These are phyloP conservation scores for Alternaria atra DNA, from an alignment of 2,329 filamentous ascomycete species.

Conservation along the genomic window DNA sequence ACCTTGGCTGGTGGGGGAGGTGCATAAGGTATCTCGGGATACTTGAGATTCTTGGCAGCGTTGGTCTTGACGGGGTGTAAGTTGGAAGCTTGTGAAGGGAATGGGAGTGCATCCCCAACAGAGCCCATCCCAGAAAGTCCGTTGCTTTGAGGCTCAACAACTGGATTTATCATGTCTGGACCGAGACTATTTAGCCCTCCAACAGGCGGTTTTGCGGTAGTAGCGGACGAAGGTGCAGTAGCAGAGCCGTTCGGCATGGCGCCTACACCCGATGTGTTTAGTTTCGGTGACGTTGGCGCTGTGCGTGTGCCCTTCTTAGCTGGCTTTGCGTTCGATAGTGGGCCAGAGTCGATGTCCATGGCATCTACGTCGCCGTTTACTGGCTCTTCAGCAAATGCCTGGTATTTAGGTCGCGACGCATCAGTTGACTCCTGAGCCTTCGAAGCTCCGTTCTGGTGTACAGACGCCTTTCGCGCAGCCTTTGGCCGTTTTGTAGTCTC, in stretches of 20 bases:
- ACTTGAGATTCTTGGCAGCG: conserved; percentile 54
- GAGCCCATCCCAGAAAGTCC: conserved; percentile 64
- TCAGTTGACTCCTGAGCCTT: conserved; percentile 43
- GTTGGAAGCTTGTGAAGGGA: conserved; percentile 63
- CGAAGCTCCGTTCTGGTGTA: conserved; percentile 39
- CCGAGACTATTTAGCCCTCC: conserved; percentile 56
- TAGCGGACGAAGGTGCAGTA: conserved; percentile 25
- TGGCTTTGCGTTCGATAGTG: conserved; percentile 34
- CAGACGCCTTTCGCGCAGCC: conserved; percentile 40
- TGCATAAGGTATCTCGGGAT: conserved; percentile 62
- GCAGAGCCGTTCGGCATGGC: conserved; percentile 27
- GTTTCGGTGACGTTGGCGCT: conserved; percentile 13
- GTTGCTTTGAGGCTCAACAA: conserved; percentile 53
- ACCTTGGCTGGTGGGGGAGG: conserved; percentile 57
- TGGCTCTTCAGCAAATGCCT: conserved; percentile 43
- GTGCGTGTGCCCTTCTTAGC: conserved; percentile 9
- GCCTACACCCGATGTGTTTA: conserved; percentile 11
- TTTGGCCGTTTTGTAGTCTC: conserved; percentile 40
- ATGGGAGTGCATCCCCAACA: conserved; percentile 65
- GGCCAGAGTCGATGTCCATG: conserved; percentile 59
- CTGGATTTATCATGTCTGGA: conserved; percentile 61
- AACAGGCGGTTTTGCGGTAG: conserved; percentile 22
- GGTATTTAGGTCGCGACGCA: conserved; percentile 39
- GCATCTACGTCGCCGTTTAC: conserved; percentile 48
- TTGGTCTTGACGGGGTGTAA: conserved; percentile 53